phyloP scores from a whole-genome alignment of 2,329 filamentous ascomycete genomes.

The Colletotrichum acutatum region DNA sequence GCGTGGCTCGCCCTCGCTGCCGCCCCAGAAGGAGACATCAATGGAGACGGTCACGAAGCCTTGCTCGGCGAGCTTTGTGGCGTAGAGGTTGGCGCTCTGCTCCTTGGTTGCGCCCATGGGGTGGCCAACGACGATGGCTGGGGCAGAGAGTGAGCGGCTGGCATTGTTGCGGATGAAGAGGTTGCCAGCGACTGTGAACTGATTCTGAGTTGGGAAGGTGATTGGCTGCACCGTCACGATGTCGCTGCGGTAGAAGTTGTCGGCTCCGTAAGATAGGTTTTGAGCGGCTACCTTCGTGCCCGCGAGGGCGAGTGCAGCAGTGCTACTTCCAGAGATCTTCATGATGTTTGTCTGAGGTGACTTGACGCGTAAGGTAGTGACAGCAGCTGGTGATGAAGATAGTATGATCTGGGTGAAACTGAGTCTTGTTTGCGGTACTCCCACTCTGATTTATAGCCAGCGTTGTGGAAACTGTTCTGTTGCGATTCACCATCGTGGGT shows the following conservation, averaged over 20 bases:
- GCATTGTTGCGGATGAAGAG: slow-evolving; percentile 12
- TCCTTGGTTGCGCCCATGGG: slow-evolving; percentile 45
- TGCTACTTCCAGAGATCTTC: not conserved
- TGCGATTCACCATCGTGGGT: too few relatives aligned
- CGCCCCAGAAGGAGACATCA: slow-evolving; percentile 41
- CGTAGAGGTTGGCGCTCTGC: slow-evolving; percentile 45
- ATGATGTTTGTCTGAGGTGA: not conserved
- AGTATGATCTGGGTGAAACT: not conserved
- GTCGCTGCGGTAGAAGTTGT: slow-evolving; percentile 29
- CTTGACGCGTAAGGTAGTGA: too few relatives aligned
- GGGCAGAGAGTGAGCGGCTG: not conserved
- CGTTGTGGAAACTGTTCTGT: too few relatives aligned
- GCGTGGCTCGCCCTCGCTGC: slow-evolving; percentile 40
- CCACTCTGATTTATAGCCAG: not conserved
- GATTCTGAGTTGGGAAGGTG: slow-evolving; percentile 15
- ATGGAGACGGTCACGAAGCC: slow-evolving; percentile 42
- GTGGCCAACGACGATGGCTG: slow-evolving; percentile 42
- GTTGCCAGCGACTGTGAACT: slow-evolving; percentile 2
- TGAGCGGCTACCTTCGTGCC: slow-evolving; percentile 14
- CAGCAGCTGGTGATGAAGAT: not conserved
- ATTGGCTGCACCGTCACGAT: slow-evolving; percentile 4
- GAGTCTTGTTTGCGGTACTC: fast-evolving
- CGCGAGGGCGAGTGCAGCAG: not conserved
- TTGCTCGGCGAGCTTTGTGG: slow-evolving; percentile 40
- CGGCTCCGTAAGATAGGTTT: slow-evolving; percentile 22